phyloP scores from a whole-genome alignment of 441 rosid species.

The Eutrema salsugineum region DNA sequence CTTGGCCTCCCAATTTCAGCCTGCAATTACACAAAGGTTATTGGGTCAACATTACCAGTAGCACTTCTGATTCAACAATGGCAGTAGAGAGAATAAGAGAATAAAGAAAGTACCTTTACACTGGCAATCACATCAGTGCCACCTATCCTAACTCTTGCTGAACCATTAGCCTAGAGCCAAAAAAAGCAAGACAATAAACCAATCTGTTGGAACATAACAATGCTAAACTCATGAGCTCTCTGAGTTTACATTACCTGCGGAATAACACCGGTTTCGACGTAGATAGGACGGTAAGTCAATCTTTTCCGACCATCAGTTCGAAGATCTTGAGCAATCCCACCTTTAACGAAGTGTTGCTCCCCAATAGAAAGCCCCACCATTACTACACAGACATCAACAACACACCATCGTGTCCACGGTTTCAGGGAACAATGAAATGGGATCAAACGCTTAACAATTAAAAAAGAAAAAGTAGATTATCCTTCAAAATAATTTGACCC shows the following conservation, averaged over 20 bases:
- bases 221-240: background rate
- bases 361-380: constrained; percentile 73
- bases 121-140: constrained; percentile 87
- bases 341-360: constrained; percentile 63
- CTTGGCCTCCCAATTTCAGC: constrained; percentile 90
- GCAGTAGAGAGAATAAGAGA: background rate
- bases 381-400: constrained; percentile 7
- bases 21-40: constrained; percentile 33
- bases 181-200: background rate
- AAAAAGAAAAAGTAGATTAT: background rate
- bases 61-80: background rate
- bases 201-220: background rate
- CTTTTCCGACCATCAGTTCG: constrained; percentile 80
- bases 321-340: constrained; percentile 81
- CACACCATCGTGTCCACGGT: background rate
- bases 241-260: constrained; percentile 54
- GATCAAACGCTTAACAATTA: no score
- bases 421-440: background rate
- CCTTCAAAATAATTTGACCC: background rate
- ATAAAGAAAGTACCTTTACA: constrained; percentile 62
- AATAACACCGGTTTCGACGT: constrained; percentile 75
- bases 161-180: constrained; percentile 73
- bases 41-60: background rate
- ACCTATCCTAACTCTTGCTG: constrained; percentile 72
- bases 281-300: constrained; percentile 56